These are phyloP conservation scores for Obelidium mucronatum DNA, from an alignment of 192 early-diverging fungal genomes.

Conservation along the genomic window DNA sequence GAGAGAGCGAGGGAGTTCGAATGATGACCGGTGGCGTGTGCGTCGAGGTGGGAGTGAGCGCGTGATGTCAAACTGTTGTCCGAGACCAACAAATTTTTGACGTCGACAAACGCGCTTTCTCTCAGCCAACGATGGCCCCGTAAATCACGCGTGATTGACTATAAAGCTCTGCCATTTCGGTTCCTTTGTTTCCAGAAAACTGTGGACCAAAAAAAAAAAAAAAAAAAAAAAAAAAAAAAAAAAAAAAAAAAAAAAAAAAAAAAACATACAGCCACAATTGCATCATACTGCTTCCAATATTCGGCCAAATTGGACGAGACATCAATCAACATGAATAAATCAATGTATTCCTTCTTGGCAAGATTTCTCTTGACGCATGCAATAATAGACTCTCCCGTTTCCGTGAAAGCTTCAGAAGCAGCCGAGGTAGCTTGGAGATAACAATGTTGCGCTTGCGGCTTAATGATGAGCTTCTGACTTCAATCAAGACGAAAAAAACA, in stretches of 20 bases:
- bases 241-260: too few species aligned
- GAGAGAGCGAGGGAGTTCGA: too few species aligned
- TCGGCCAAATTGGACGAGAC: constrained; percentile 60
- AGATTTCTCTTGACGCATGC: constrained; percentile 56
- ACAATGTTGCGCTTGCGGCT: constrained; percentile 50
- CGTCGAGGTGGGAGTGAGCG: too few species aligned
- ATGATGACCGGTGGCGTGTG: too few species aligned
- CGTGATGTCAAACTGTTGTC: too few species aligned
- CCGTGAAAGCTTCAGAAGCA: constrained; percentile 56
- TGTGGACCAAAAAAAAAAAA: too few species aligned
- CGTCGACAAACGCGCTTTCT: too few species aligned
- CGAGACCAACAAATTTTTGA: too few species aligned
- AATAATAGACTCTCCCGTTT: constrained; percentile 63
- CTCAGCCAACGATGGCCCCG: constrained; percentile 36
- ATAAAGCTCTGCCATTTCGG: constrained; percentile 55
- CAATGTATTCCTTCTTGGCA: constrained; percentile 53
- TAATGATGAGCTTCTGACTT: constrained; percentile 66
- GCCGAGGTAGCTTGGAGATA: constrained; percentile 56
- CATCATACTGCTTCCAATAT: constrained; percentile 49
- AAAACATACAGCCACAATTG: constrained; percentile 49
- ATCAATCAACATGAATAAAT: constrained; percentile 76
- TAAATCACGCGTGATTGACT: constrained; percentile 56
- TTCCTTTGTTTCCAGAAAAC: constrained; percentile 55
- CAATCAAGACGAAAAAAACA: constrained; percentile 73
- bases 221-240: too few species aligned